Percentiles rank a stretch among this genome's conserved stretches.
Evolutionary conservation across 345 rosid species (phyloP).

Genomic region (Cochlearia excelsa): DNA sequence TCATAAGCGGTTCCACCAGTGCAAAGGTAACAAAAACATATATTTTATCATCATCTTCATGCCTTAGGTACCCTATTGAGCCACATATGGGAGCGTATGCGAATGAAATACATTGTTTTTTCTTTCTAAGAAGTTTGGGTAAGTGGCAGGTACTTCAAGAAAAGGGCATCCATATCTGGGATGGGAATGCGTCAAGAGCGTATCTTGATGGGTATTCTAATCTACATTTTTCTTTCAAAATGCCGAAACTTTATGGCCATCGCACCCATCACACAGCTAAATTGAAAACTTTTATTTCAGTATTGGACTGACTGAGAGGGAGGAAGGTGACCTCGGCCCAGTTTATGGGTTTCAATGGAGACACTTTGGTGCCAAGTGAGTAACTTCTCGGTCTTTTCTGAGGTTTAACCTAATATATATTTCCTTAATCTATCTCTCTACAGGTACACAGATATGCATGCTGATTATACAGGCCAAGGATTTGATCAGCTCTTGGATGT

Average conservation of each 20-base stretch:
- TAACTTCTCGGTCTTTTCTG: slow-evolving; percentile 21
- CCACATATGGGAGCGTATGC: background rate
- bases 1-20: slow-evolving; percentile 91
- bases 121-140: slow-evolving; percentile 17
- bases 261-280: background rate
- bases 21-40: slow-evolving; percentile 58
- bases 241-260: background rate
- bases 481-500: slow-evolving; percentile 94
- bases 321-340: slow-evolving; percentile 96
- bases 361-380: slow-evolving; percentile 94
- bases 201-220: slow-evolving; percentile 70
- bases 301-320: slow-evolving; percentile 72
- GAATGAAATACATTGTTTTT: background rate
- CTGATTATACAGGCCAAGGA: slow-evolving; percentile 90
- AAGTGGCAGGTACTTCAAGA: slow-evolving; percentile 78
- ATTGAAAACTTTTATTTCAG: slow-evolving; percentile 38
- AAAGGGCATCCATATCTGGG: slow-evolving; percentile 92
- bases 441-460: slow-evolving; percentile 95
- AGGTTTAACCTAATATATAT: background rate
- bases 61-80: background rate
- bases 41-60: slow-evolving; percentile 8
- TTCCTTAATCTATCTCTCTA: slow-evolving; percentile 8
- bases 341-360: slow-evolving; percentile 99
- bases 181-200: slow-evolving; percentile 88
- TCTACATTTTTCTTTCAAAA: background rate